Evolutionary conservation across 495 filamentous ascomycete species (phyloP).

Genomic region (Penicillium parvum): DNA sequence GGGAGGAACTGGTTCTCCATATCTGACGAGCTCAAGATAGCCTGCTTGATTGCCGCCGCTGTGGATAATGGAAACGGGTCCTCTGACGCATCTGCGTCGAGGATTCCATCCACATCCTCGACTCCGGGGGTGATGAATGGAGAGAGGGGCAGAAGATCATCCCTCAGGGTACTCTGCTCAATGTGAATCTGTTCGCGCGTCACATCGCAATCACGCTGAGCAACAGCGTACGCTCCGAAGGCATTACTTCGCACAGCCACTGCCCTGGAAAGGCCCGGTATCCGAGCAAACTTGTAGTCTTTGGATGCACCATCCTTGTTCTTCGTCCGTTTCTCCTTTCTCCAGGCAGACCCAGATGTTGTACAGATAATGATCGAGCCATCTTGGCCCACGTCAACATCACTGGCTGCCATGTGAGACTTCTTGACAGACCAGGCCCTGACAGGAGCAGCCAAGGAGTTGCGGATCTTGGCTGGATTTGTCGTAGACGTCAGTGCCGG

Average conservation of each 20-base stretch:
- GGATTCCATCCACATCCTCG: slow-evolving; percentile 15
- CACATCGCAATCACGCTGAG: slow-evolving; percentile 81
- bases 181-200: slow-evolving; percentile 69
- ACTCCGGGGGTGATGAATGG: slow-evolving; percentile 42
- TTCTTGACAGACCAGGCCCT: slow-evolving; percentile 80
- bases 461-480: slow-evolving; percentile 79
- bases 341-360: slow-evolving; percentile 87
- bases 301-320: slow-evolving; percentile 64
- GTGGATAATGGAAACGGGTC: slow-evolving; percentile 19
- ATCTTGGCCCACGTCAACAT: slow-evolving; percentile 85
- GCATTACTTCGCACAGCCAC: slow-evolving; percentile 78
- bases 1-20: slow-evolving; percentile 51
- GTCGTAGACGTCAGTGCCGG: slow-evolving; percentile 70
- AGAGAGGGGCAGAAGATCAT: slow-evolving; percentile 65
- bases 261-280: slow-evolving; percentile 80
- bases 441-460: slow-evolving; percentile 67
- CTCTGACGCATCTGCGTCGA: slow-evolving; percentile 15
- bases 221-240: slow-evolving; percentile 83
- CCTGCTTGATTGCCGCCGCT: slow-evolving; percentile 28
- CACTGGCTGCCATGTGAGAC: slow-evolving; percentile 76
- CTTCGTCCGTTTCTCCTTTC: slow-evolving; percentile 72
- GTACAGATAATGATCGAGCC: slow-evolving; percentile 95
- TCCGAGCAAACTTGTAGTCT: slow-evolving; percentile 91
- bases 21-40: slow-evolving; percentile 50
- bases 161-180: slow-evolving; percentile 61